Conservation (phyloP, 495 filamentous ascomycete species). For the Xylaria grammica region DNA sequence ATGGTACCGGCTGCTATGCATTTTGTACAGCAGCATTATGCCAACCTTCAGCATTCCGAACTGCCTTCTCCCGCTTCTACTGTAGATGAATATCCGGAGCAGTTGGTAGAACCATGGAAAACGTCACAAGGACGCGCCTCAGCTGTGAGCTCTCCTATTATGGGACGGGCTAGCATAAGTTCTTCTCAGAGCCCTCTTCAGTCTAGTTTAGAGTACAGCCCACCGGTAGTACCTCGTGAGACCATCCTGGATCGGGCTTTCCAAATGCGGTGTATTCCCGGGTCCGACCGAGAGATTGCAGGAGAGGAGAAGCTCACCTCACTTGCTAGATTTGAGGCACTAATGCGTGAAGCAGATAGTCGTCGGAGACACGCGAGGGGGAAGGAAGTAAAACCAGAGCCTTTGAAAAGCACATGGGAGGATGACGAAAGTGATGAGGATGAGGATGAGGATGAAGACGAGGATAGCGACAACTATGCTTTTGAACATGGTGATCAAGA, state of each 20-base stretch:
- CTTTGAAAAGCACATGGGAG: conserved; percentile 55
- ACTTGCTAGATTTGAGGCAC: conserved; percentile 61
- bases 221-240: conserved; percentile 55
- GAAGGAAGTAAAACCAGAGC: conserved; percentile 28
- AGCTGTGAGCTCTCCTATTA: conserved; percentile 52
- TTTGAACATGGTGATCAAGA: conserved; percentile 40
- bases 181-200: conserved; percentile 36
- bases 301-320: conserved; percentile 62
- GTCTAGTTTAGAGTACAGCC: conserved; percentile 41
- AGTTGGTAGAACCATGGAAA: conserved; percentile 64
- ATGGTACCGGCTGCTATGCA: conserved; percentile 45
- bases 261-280: conserved; percentile 60
- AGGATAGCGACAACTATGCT: conserved; percentile 49
- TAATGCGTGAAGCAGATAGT: conserved; percentile 61
- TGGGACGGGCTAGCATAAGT: conserved; percentile 48
- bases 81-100: conserved; percentile 56
- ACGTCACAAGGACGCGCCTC: conserved; percentile 61
- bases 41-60: conserved; percentile 50
- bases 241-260: conserved; percentile 67
- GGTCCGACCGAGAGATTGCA: conserved; percentile 48
- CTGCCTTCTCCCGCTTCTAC: conserved; percentile 58
- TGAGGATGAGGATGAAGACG: conserved; percentile 44
- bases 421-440: conserved; percentile 43
- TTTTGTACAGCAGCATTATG: conserved; percentile 47
- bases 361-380: conserved; percentile 41